phyloP scores from a whole-genome alignment of 2,329 filamentous ascomycete species.

The Ilyonectria destructans region DNA sequence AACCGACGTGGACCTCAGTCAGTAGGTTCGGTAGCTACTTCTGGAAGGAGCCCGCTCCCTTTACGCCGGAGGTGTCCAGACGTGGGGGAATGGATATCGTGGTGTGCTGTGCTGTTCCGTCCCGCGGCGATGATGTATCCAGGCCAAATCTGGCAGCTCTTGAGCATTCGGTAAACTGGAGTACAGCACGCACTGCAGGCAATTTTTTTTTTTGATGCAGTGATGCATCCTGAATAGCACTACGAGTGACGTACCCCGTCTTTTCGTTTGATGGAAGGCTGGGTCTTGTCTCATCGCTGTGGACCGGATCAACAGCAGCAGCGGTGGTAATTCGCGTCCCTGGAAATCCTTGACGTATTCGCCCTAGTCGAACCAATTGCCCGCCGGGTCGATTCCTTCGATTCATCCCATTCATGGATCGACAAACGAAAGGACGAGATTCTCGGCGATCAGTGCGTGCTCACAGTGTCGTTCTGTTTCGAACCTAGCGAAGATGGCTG shows the following conservation, averaged over 20 bases:
- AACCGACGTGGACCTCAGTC: constrained; percentile 19
- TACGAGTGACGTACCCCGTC: constrained; percentile 7
- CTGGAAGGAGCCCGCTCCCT: constrained; percentile 42
- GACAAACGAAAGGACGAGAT: constrained; percentile 44
- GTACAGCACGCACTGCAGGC: constrained; percentile 16
- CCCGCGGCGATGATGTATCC: constrained; percentile 13
- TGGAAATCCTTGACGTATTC: constrained; percentile 35
- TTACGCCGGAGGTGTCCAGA: constrained; percentile 20
- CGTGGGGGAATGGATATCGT: constrained; percentile 36
- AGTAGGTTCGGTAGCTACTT: constrained; percentile 26
- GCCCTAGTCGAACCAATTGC: constrained; percentile 39
- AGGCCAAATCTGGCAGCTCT: constrained; percentile 20
- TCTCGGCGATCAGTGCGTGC: constrained; percentile 45
- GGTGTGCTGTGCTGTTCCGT: constrained; percentile 19
- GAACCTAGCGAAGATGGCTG: constrained; percentile 45
- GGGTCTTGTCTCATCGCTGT: constrained; percentile 13
- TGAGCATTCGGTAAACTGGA: constrained; percentile 16
- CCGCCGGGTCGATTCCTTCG: constrained; percentile 27
- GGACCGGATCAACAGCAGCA: constrained; percentile 10
- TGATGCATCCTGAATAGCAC: constrained; percentile 9
- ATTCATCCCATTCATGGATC: constrained; percentile 42
- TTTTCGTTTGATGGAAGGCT: constrained; percentile 15
- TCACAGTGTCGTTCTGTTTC: constrained; percentile 37
- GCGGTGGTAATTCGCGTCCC: constrained; percentile 20
- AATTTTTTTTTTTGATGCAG: constrained; percentile 15